These are phyloP conservation scores for Delonix regia DNA, from an alignment of 306 rosid species.

Conservation along the genomic window DNA sequence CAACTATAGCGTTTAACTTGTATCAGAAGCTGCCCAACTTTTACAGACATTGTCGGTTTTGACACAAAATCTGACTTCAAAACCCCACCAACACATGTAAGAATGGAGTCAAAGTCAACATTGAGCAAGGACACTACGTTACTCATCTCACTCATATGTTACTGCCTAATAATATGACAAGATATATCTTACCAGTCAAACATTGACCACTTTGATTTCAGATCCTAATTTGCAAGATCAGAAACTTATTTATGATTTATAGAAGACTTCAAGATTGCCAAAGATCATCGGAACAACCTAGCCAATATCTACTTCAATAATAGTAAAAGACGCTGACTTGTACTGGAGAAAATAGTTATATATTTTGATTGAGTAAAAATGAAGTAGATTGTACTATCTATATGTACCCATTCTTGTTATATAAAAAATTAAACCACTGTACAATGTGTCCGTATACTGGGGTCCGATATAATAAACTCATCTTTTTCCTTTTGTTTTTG, in stretches of 20 bases:
- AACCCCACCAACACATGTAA: conserved; percentile 11
- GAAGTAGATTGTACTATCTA: neutral
- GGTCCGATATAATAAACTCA: neutral
- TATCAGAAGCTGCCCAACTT: conserved; percentile 9
- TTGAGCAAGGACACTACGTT: conserved; percentile 8
- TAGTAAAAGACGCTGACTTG: neutral
- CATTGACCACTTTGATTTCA: neutral
- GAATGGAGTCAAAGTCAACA: conserved; percentile 28
- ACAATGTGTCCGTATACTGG: neutral
- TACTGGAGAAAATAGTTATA: neutral
- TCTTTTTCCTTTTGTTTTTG: neutral
- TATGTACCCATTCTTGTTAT: neutral
- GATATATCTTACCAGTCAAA: neutral
- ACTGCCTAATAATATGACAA: neutral
- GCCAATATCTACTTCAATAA: neutral
- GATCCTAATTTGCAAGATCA: neutral
- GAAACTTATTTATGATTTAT: neutral
- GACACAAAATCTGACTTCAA: conserved; percentile 5
- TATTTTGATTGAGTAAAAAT: neutral
- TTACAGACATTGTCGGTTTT: conserved; percentile 26
- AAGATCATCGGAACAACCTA: neutral
- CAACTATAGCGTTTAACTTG: neutral
- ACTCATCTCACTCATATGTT: too few relatives aligned
- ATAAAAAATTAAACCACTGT: neutral
- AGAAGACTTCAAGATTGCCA: neutral